Conservation (phyloP, 352 stramenopile species). For the Phytopythium chamaehyphon region DNA sequence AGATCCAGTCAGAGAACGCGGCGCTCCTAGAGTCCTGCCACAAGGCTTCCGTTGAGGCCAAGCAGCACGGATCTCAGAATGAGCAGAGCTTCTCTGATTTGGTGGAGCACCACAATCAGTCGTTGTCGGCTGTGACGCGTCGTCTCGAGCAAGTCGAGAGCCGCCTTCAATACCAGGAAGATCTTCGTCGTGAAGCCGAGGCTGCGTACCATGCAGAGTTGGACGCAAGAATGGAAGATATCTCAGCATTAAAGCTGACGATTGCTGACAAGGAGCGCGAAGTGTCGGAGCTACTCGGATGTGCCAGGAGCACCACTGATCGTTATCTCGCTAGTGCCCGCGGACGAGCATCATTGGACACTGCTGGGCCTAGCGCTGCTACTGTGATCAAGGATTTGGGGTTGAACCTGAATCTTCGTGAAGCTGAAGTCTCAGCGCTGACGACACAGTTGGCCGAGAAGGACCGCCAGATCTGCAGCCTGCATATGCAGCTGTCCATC, state of each 20-base stretch:
- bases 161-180: slow-evolving; percentile 36
- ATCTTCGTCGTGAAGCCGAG: slow-evolving; percentile 46
- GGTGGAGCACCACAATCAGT: slow-evolving; percentile 7
- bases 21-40: slow-evolving; percentile 16
- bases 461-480: slow-evolving; percentile 75
- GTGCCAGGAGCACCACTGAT: slow-evolving; percentile 24
- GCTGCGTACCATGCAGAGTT: slow-evolving; percentile 39
- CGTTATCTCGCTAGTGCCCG: slow-evolving; percentile 8
- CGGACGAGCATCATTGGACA: neutral
- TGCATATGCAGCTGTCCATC: slow-evolving; percentile 76
- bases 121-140: slow-evolving; percentile 24
- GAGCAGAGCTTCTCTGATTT: slow-evolving; percentile 6
- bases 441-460: slow-evolving; percentile 57
- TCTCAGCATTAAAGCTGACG: slow-evolving; percentile 29
- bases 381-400: slow-evolving; percentile 17
- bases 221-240: slow-evolving; percentile 17
- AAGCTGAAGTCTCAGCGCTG: slow-evolving; percentile 44
- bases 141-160: slow-evolving; percentile 34
- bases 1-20: slow-evolving; percentile 62
- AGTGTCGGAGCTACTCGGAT: slow-evolving; percentile 36
- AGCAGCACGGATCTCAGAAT: slow-evolving; percentile 17
- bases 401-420: slow-evolving; percentile 24
- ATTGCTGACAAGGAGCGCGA: slow-evolving; percentile 44
- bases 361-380: neutral
- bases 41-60: slow-evolving; percentile 7